phyloP scores from a whole-genome alignment of 2,329 filamentous ascomycete genomes.

The Ustulina deusta region DNA sequence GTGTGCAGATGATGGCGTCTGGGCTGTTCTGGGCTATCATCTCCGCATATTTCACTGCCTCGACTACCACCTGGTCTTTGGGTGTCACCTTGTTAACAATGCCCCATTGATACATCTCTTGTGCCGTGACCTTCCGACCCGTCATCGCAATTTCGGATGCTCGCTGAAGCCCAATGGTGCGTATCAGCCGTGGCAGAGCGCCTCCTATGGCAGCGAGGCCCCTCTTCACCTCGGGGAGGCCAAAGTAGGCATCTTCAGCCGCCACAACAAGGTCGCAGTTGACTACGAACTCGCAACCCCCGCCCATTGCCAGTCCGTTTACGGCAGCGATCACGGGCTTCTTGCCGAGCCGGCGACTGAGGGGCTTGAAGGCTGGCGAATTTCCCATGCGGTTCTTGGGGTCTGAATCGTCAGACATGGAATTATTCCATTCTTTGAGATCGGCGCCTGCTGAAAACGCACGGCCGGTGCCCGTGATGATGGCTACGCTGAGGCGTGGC shows the following conservation, averaged over 20 bases:
- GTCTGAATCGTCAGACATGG: constrained; percentile 45
- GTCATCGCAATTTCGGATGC: constrained; percentile 47
- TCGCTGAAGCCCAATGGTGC: constrained; percentile 43
- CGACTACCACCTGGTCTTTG: constrained; percentile 68
- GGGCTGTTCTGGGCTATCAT: constrained; percentile 50
- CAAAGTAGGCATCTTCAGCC: constrained; percentile 63
- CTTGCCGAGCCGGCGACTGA: constrained; percentile 65
- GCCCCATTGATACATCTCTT: constrained; percentile 46
- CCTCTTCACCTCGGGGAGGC: constrained; percentile 53
- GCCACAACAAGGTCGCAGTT: constrained; percentile 72
- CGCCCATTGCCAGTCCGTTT: constrained; percentile 71
- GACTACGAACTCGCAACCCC: constrained; percentile 70
- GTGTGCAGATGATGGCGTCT: constrained; percentile 47
- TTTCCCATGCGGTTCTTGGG: constrained; percentile 37
- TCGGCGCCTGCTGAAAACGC: constrained; percentile 47
- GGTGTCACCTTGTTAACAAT: constrained; percentile 46
- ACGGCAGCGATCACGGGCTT: constrained; percentile 74
- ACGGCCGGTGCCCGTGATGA: constrained; percentile 47
- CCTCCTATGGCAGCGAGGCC: constrained; percentile 45
- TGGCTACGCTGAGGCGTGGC: constrained; percentile 45
- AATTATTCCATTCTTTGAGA: constrained; percentile 46
- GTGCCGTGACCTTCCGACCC: constrained; percentile 43
- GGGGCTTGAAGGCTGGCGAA: constrained; percentile 47
- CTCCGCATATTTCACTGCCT: constrained; percentile 83
- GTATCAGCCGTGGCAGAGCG: constrained; percentile 44